Base-by-base conservation (phyloP, 1,284 basidiomycete genomes). In the Inonotus obliquus region DNA sequence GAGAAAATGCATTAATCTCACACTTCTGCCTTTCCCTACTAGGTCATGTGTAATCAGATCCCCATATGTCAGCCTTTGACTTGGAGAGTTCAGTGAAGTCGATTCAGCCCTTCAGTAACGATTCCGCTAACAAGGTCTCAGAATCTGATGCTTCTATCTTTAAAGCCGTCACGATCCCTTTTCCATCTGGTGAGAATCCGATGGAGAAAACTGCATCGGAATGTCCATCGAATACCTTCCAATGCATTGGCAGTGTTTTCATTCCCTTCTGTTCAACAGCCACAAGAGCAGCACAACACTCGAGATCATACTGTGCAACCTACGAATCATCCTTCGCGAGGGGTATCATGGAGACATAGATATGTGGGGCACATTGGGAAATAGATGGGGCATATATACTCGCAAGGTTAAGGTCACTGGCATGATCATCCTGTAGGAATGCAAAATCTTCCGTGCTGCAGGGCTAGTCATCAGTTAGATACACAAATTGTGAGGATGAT, bases 331-430 rank as follows among this genome's bases (percentile, higher is more conserved):
- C 14, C 21, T 65, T 67, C n/a, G 66, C 52, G 55, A 68, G 66
- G 3, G 63, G 60, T 2, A 69, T 27, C 19, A 66, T 65, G n/a
- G 68, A 69, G 14, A 69, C 19, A 61, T 69, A 69, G n/a, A 70
- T 67, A 48, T 70, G 69, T 7, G 69, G 68, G 7, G 59, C 55
- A 52, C 68, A 63, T 37, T 59, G 17, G 4, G 65, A 23, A 7
- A 69, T 67, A 10, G 63, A 56, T 7, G 29, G n/a, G n/a, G n/a
- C n/a, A n/a, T n/a, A n/a, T n/a, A n/a, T n/a, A n/a, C n/a, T n/a
- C n/a, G n/a, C n/a, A n/a, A n/a, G n/a, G n/a, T n/a, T n/a, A n/a
- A n/a, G n/a, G n/a, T n/a, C n/a, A n/a, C n/a, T n/a, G n/a, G n/a
- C n/a, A n/a, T n/a, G n/a, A n/a, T n/a, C n/a, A n/a, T n/a, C n/a